Conservation (phyloP, 2,329 filamentous ascomycete genomes). For the Hirsutella rhossiliensis region DNA sequence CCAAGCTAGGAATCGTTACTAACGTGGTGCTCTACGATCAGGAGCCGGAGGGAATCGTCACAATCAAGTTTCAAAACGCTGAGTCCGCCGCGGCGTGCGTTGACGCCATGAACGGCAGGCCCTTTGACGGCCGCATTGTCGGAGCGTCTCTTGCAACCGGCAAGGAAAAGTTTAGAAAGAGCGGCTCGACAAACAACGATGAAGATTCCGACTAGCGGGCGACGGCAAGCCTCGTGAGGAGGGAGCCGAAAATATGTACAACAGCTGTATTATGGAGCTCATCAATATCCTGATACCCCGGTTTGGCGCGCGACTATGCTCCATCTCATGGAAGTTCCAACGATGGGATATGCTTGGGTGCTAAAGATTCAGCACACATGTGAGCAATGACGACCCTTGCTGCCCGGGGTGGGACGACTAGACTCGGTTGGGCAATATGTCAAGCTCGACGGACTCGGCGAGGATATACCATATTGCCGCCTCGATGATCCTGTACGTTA, state of each 20-base stretch:
- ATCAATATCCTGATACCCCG: not conserved
- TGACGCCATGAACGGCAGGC: conserved; percentile 64
- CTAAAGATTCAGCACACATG: no score
- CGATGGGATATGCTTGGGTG: no score
- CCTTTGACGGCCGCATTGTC: conserved; percentile 61
- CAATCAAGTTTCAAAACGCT: conserved; percentile 64
- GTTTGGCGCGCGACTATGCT: not conserved
- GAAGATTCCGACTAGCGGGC: conserved; percentile 19
- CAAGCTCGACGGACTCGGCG: conserved; percentile 30
- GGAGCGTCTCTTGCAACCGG: conserved; percentile 61
- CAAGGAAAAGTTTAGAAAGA: conserved; percentile 61
- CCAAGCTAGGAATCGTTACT: conserved; percentile 75
- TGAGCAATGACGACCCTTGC: no score
- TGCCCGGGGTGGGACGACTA: not conserved
- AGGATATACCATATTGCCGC: conserved; percentile 60
- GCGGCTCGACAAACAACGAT: conserved; percentile 35
- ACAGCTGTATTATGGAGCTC: not conserved
- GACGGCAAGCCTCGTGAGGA: not conserved
- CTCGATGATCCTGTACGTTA: conserved; percentile 57
- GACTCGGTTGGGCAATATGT: not conserved
- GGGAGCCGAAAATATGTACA: not conserved
- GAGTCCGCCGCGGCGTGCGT: conserved; percentile 64
- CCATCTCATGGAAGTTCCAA: no score
- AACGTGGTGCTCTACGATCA: conserved; percentile 86
- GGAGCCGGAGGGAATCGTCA: conserved; percentile 74